phyloP scores from a whole-genome alignment of 495 filamentous ascomycete genomes.

The Penicillium bialowiezense region DNA sequence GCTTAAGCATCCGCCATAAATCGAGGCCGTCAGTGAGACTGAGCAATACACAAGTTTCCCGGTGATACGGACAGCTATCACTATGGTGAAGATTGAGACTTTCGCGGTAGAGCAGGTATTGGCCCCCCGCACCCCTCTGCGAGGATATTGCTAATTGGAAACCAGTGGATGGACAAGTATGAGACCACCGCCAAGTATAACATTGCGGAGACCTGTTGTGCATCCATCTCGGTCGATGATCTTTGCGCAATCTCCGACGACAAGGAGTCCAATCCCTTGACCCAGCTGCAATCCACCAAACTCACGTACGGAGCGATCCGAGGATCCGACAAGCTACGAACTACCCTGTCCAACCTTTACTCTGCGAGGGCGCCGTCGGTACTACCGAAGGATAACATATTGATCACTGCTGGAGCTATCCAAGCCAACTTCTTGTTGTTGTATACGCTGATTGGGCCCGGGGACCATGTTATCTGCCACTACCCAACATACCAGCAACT shows the following conservation, averaged over 20 bases:
- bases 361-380: conserved; percentile 49
- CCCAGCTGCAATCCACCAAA: conserved; percentile 41
- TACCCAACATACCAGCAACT: conserved; percentile 90
- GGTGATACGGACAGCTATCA: background rate
- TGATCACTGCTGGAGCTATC: conserved; percentile 81
- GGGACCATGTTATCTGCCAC: conserved; percentile 87
- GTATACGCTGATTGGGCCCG: conserved; percentile 71
- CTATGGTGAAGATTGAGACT: conserved; percentile 65
- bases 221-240: conserved; percentile 75
- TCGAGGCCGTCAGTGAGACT: background rate
- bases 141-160: conserved; percentile 3
- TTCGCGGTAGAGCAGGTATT: conserved; percentile 77
- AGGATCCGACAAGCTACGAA: conserved; percentile 61
- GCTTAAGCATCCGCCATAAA: no score
- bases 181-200: conserved; percentile 75
- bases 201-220: conserved; percentile 82
- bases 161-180: conserved; percentile 85
- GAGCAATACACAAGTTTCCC: background rate
- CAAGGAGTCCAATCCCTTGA: conserved; percentile 41
- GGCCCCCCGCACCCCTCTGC: conserved; percentile 16
- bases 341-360: conserved; percentile 65
- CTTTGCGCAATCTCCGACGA: conserved; percentile 58
- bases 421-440: conserved; percentile 77
- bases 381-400: conserved; percentile 61
- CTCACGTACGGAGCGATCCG: conserved; percentile 71